Base-by-base conservation (phyloP, 2,329 filamentous ascomycete species). In the Diaporthe vaccinii region DNA sequence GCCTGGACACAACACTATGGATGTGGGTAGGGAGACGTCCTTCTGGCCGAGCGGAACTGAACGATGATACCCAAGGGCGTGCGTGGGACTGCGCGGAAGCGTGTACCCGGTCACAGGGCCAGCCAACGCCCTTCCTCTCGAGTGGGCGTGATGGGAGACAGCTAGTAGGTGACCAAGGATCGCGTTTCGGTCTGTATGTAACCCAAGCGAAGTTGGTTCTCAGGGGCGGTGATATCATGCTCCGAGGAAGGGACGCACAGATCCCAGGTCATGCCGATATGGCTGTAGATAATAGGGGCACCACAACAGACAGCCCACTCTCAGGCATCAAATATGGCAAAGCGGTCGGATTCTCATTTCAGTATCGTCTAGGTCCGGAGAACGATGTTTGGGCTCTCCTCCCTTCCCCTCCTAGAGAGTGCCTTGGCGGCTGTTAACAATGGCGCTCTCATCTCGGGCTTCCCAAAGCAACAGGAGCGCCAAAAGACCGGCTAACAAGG, bases 271-370 rank as follows among this genome's bases (percentile, higher is more conserved):
- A 17, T 17, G 25, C 55, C 55, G 53, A 34, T 25, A 70, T 57
- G 75, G 61, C 53, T 69, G 67, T 69, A 72, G 22, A 39, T 61
- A 46, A 49, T n/a, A 53, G 58, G 53, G 53, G 59, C 17, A n/a
- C 22, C 44, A 36, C 44, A 17, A 14, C 41, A 28, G 20, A 28
- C 46, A 51, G 31, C 31, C 62, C 22, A 25, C 44, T 34, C 28
- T n/a, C 6, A n/a, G 28, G 62, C 41, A n/a, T n/a, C 20, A 51
- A 6, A 34, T 4, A 17, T 36, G 61, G 46, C 46, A 53, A 51
- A 51, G 3, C 31, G 22, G 25, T 15, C 6, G 22, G 25, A 22
- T 39, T 15, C 22, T 31, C 14, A 5, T 10, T 68, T 15, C 44
- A 34, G 22, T 17, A 51, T 44, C 28, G 20, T 20, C 44, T 2